Conservation (phyloP, 2,329 filamentous ascomycete species). For the Ramichloridium luteum region DNA sequence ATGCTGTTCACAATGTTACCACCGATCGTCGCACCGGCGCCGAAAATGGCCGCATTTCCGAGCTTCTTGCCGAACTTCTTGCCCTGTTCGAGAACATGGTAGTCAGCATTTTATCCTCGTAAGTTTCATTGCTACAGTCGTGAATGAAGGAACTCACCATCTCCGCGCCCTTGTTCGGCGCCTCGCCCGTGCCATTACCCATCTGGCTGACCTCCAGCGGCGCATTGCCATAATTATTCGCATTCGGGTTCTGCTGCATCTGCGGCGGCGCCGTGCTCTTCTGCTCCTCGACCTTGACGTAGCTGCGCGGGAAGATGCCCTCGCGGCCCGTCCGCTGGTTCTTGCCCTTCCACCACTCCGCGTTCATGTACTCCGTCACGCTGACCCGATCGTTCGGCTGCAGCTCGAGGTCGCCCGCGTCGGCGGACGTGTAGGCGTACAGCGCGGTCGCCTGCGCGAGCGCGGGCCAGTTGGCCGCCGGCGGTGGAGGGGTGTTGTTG, state of each 20-base stretch:
- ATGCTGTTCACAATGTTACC: conserved; percentile 30
- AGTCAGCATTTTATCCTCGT: neutral
- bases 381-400: conserved; percentile 68
- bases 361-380: conserved; percentile 86
- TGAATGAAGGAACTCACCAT: conserved; percentile 32
- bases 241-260: conserved; percentile 41
- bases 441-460: conserved; percentile 67
- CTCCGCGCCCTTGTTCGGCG: conserved; percentile 54
- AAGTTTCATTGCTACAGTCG: no score
- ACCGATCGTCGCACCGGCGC: conserved; percentile 83
- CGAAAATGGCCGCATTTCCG: conserved; percentile 76
- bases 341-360: conserved; percentile 89
- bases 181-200: conserved; percentile 35
- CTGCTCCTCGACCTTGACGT: conserved; percentile 62
- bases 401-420: conserved; percentile 70
- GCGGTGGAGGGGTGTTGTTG: conserved; percentile 38
- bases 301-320: conserved; percentile 90
- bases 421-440: conserved; percentile 69
- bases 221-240: conserved; percentile 47
- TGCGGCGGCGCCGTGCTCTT: conserved; percentile 34
- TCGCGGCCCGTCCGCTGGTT: conserved; percentile 72
- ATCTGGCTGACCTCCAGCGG: conserved; percentile 61
- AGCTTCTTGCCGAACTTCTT: conserved; percentile 97
- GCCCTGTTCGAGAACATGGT: conserved; percentile 32
- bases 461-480: conserved; percentile 36